Base-by-base conservation (phyloP, 2,329 filamentous ascomycete genomes). In the Nigrograna mackinnonii region DNA sequence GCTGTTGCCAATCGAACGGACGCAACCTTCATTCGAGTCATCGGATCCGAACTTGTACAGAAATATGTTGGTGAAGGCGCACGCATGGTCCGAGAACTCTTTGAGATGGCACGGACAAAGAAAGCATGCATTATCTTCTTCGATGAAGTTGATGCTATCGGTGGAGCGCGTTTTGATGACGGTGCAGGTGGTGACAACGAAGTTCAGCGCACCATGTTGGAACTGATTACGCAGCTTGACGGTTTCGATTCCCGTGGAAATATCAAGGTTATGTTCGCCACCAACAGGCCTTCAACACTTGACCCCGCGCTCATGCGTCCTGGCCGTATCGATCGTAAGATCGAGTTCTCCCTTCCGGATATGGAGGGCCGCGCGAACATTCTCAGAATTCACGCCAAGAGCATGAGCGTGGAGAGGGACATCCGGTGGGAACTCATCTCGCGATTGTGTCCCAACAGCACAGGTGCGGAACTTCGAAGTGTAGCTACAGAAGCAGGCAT, bases 91-190 rank as follows among this genome's bases (percentile, higher is more conserved):
- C 86, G 94, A 61, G 94, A 99, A 75, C 82, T 99, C 3, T 99
- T 99, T 70, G 94, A 99, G 76, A 99, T 99, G 94, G 94, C 94
- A 7, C 85, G 94, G 58, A 97, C 94, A 43, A 99, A 99, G 82
- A 99, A 99, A 76, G 94, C 94, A 1, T 99, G 94, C 73, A 99
- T 99, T 67, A 99, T 99, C 75, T 99, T 99, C 84, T 95, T 96
- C 65, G 94, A 99, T 69, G 94, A 99, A 76, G 94, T 97, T 50
- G 92, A 97, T 70, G 92, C 92, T 36, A 89, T 97, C 41, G 92
- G 92, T 66, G 92, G 92, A 58, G 92, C 92, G 28, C 89, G 92
- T 71, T 96, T 97, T 67, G 92, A 97, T 62, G 92, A 97, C 59
- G 92, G 92, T 54, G 92, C 92, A 50, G 92, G 92, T 59, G 92